A percentile compares a stretch with the other conserved stretches of the same genome.
These are phyloP conservation scores for Metschnikowia aberdeeniae DNA, from an alignment of 805 yeast species.

Conservation along the genomic window DNA sequence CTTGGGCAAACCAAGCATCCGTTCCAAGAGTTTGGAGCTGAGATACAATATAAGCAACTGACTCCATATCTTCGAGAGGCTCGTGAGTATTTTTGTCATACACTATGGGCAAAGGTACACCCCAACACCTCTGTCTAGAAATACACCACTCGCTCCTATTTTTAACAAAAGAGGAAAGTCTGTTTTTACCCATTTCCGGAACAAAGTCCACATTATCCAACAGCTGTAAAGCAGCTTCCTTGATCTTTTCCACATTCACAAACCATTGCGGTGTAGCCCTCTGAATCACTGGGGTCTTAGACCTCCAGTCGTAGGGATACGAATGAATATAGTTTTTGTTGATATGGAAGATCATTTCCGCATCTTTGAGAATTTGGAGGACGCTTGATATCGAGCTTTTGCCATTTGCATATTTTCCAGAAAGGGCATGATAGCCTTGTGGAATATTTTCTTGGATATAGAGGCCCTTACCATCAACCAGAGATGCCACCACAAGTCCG, in stretches of 20 bases:
- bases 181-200: constrained; percentile 68
- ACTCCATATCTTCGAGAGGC: constrained; percentile 55
- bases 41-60: constrained; percentile 53
- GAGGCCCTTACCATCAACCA: constrained; percentile 73
- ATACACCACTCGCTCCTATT: constrained; percentile 96
- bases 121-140: constrained; percentile 95
- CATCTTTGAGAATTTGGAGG: constrained; percentile 35
- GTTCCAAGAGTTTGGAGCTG: constrained; percentile 59
- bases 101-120: constrained; percentile 93
- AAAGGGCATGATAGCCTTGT: constrained; percentile 30
- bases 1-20: constrained; percentile 73
- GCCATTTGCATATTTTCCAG: constrained; percentile 14
- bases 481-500: constrained; percentile 60
- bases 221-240: constrained; percentile 55
- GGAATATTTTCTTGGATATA: constrained; percentile 53
- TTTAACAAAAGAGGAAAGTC: constrained; percentile 67
- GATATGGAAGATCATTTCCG: constrained; percentile 45
- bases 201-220: constrained; percentile 61
- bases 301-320: constrained; percentile 97
- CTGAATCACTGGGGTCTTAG: constrained; percentile 90
- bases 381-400: constrained; percentile 26
- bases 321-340: constrained; percentile 64
- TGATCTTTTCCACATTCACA: constrained; percentile 75
- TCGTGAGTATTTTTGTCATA: constrained; percentile 55
- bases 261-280: constrained; percentile 98